Base-by-base conservation (phyloP, 2,329 filamentous ascomycete species). In the Alternaria infectoria region DNA sequence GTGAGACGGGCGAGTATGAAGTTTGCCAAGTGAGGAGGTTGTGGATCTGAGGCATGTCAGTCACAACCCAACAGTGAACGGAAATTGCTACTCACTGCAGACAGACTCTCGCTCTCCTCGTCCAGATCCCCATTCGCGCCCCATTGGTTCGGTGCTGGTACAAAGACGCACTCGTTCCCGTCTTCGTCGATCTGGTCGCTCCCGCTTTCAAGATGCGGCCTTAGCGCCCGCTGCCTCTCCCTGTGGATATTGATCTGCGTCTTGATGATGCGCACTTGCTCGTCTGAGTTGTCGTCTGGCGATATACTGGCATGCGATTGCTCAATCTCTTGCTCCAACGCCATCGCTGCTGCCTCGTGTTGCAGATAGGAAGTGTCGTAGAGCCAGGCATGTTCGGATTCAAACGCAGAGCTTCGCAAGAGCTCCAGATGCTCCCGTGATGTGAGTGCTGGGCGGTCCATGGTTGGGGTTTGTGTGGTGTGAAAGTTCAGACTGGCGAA, bases 91-190 rank as follows among this genome's bases (percentile, higher is more conserved):
- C 77, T 43, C 66, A 79, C 77, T 21, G 77, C 76, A 47, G 75
- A 77, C 44, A 79, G 58, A 28, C 74, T 78, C 49, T 77, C 76
- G 49, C 76, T 79, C 68, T 78, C 76, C 64, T 79, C 77, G 50
- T 79, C 76, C 32, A 79, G 60, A 49, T 79, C 77, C 13, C 77
- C 76, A 23, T 79, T 78, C 3, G 75, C 77, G 9, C 77, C 76
- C 76, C 76, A 79, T 58, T 78, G 76, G 49, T 78, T 79, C n/a
- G 77, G 76, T 21, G 76, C 77, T 11, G 77, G 74, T 21, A 78
- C 74, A 57, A 79, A 79, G 30, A 77, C 74, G 55, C 76, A 78
- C 54, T 78, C 76, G 47, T 77, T 75, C 19, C 77, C 77, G 58
- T 78, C 75, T 45, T 71, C 77, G 51, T 79, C 77, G 28, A 76